Evolutionary conservation across 805 yeast species (phyloP).

Genomic region (Candida vaughaniae): DNA sequence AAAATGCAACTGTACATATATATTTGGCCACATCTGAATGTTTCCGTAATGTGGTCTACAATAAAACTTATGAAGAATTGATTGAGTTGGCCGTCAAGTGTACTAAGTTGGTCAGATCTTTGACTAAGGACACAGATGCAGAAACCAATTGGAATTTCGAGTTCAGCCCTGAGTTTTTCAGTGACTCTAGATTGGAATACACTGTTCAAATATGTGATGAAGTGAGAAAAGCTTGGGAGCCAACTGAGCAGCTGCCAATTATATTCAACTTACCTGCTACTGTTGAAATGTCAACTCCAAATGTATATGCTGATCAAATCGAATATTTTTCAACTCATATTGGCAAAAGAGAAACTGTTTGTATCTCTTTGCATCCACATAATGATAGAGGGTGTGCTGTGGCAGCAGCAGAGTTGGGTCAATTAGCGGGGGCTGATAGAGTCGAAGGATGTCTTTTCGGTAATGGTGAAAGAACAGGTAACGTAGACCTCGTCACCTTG

Average conservation of each 20-base stretch:
- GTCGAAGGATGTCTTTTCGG: constrained; percentile 86
- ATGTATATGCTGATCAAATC: constrained; percentile 80
- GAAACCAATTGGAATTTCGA: constrained; percentile 70
- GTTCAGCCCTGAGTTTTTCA: constrained; percentile 79
- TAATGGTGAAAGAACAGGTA: constrained; percentile 86
- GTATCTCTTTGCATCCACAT: constrained; percentile 79
- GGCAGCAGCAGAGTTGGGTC: constrained; percentile 84
- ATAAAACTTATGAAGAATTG: constrained; percentile 58
- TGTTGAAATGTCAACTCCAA: constrained; percentile 79
- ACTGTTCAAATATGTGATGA: constrained; percentile 69
- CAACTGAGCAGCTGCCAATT: constrained; percentile 61
- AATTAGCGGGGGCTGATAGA: constrained; percentile 84
- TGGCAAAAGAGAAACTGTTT: constrained; percentile 64
- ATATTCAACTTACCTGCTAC: constrained; percentile 85
- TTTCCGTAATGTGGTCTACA: constrained; percentile 71
- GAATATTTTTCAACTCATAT: constrained; percentile 67
- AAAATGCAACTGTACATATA: constrained; percentile 71
- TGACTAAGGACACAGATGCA: constrained; percentile 67
- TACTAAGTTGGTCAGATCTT: constrained; percentile 57
- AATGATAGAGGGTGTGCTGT: constrained; percentile 87
- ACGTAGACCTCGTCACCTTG: constrained; percentile 76
- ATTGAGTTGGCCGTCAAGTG: constrained; percentile 61
- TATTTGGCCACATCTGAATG: constrained; percentile 76
- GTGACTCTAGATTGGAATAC: constrained; percentile 66
- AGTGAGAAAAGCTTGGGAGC: constrained; percentile 74